Base-by-base conservation (phyloP, 2,329 filamentous ascomycete genomes). In the Pseudocercospora cruenta region DNA sequence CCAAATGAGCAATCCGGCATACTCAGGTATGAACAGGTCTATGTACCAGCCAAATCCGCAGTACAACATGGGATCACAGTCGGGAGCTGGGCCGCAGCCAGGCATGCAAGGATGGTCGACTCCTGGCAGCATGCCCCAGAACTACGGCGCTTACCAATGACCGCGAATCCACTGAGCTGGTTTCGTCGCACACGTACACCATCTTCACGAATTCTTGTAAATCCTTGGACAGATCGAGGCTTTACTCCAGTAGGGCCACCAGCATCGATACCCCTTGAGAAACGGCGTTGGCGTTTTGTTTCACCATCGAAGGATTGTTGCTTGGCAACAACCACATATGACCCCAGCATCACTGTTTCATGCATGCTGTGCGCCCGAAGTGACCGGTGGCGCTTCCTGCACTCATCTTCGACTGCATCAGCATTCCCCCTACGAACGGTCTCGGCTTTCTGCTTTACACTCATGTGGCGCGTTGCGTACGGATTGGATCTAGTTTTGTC, bases 51-150 rank as follows among this genome's bases (percentile, higher is more conserved):
- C 80, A 28, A 82, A 79, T 68, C 81, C 81, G 10, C 77, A 83
- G 54, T 83, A 80, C 73, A 70, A 69, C 63, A 76, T 78, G 73
- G 68, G 70, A 31, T 64, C 70, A 43, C 73, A 77, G 63, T 71
- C 73, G 4, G 73, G 69, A 57, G 80, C 82, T 74, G 77, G 77
- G 33, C 81, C 81, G 68, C 83, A 85, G 70, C 80, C 82, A n/a
- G 80, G 81, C 45, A 84, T 85, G 82, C 82, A 82, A 69, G 81
- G 82, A 49, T 85, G 82, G 83, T 78, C 82, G 59, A 79, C 80
- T 65, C 79, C 81, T 58, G 78, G 72, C 55, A 73, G 75, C 47
- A 80, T 79, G 72, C 76, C 80, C 63, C 80, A 81, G 71, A 71
- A 71, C 54, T 70, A 70, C 63, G 64, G 64, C 61, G 65, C 61